Evolutionary conservation across 1,284 basidiomycete genomes (phyloP).

Genomic region (Boletus semigastroideus): DNA sequence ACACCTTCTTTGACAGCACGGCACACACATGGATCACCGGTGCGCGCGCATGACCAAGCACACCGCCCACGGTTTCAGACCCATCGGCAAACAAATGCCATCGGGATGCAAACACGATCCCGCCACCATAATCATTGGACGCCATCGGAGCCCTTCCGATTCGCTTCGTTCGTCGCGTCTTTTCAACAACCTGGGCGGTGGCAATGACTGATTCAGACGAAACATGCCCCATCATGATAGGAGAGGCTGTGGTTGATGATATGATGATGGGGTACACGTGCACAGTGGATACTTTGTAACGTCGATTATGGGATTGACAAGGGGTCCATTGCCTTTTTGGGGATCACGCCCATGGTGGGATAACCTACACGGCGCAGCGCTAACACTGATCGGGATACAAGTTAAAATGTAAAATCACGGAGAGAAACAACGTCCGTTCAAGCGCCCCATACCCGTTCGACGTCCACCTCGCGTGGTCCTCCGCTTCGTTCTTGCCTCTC

Average conservation of each 20-base stretch:
- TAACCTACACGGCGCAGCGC: too few species aligned
- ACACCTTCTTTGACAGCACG: too few species aligned
- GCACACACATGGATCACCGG: too few species aligned
- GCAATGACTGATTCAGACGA: too few species aligned
- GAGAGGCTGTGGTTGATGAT: too few species aligned
- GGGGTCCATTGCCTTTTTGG: not conserved
- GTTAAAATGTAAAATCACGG: not conserved
- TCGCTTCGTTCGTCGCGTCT: too few species aligned
- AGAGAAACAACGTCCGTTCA: slow-evolving; percentile 3
- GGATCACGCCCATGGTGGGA: not conserved
- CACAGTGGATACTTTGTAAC: not conserved
- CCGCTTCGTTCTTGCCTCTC: slow-evolving; percentile 6
- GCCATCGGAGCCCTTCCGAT: too few species aligned
- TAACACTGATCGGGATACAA: not conserved
- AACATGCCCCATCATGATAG: too few species aligned
- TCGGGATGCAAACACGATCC: not conserved
- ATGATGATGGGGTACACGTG: not conserved
- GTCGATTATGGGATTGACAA: slow-evolving; percentile 1
- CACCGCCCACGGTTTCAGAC: too few species aligned
- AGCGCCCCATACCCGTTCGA: slow-evolving; percentile 21
- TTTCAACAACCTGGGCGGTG: too few species aligned
- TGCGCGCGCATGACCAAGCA: not conserved
- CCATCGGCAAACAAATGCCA: not conserved
- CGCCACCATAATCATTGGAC: not conserved
- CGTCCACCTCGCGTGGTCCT: slow-evolving; percentile 35